phyloP scores from a whole-genome alignment of 1,139 yeast genomes.

The Kurtzmaniella natalensis region DNA sequence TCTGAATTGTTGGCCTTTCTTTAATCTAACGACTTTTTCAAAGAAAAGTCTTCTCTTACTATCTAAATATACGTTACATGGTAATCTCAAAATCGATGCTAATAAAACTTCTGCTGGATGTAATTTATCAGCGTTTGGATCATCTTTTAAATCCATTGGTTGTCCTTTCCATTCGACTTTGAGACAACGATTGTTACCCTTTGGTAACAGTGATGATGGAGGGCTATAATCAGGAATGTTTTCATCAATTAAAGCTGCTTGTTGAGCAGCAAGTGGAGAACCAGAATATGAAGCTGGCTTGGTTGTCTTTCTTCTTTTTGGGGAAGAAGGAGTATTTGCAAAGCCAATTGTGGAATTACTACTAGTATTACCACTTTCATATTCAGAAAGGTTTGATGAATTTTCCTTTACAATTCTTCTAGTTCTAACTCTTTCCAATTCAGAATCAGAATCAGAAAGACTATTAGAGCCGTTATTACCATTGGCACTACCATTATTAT shows the following conservation, averaged over 20 bases:
- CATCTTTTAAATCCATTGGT: conserved; percentile 82
- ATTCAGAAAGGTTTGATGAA: conserved; percentile 15
- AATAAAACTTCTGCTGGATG: conserved; percentile 91
- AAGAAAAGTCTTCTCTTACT: conserved; percentile 86
- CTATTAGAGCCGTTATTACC: conserved; percentile 18
- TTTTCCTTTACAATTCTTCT: conserved; percentile 48
- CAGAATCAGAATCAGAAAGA: conserved; percentile 28
- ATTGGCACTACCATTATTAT: conserved; percentile 16
- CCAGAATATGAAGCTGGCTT: conserved; percentile 20
- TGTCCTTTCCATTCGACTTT: conserved; percentile 98
- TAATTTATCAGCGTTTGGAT: conserved; percentile 65
- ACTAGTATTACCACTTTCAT: conserved; percentile 14
- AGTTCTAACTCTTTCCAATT: conserved; percentile 51
- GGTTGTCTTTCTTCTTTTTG: conserved; percentile 36
- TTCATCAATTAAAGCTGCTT: conserved; percentile 51
- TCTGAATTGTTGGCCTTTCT: conserved; percentile 78
- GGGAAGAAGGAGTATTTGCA: conserved; percentile 18
- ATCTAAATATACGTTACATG: conserved; percentile 83
- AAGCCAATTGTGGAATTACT: conserved; percentile 5
- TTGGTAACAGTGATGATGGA: conserved; percentile 55
- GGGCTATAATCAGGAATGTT: conserved; percentile 76
- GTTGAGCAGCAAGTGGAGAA: conserved; percentile 36
- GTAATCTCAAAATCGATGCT: conserved; percentile 85
- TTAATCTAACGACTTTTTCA: conserved; percentile 79
- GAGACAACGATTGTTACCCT: conserved; percentile 61